Conservation (phyloP, 1,139 yeast genomes). For the Yamadazyma diospyri region DNA sequence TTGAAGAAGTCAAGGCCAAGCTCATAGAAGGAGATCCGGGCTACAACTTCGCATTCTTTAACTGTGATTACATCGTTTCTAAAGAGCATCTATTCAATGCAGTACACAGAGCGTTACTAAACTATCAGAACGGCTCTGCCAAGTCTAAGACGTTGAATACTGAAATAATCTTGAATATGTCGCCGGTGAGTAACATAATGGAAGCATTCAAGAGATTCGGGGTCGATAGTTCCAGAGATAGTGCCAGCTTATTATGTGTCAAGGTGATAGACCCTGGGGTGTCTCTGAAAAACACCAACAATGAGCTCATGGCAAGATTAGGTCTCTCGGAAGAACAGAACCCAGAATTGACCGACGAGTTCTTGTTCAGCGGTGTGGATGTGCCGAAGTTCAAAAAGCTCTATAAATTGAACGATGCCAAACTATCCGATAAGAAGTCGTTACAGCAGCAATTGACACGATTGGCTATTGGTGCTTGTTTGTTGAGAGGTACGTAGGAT, state of each 20-base stretch:
- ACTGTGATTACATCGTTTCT: conserved; percentile 35
- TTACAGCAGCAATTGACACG: conserved; percentile 27
- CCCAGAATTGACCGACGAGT: conserved; percentile 23
- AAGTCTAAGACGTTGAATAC: conserved; percentile 42
- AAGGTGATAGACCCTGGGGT: conserved; percentile 19
- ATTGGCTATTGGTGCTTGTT: conserved; percentile 38
- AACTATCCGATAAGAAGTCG: conserved; percentile 11
- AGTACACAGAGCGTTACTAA: conserved; percentile 33
- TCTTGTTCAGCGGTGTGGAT: conserved; percentile 22
- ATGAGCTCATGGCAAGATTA: conserved; percentile 18
- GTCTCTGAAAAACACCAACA: conserved; percentile 7
- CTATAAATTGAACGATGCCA: conserved; percentile 37
- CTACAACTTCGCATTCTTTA: conserved; percentile 41
- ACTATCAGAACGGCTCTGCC: conserved; percentile 24
- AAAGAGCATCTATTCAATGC: conserved; percentile 33
- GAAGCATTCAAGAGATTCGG: conserved; percentile 45
- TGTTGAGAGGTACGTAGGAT: conserved; percentile 32
- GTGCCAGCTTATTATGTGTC: conserved; percentile 25
- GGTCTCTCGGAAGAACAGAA: conserved; percentile 12
- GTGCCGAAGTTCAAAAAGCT: conserved; percentile 32
- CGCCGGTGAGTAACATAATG: conserved; percentile 42
- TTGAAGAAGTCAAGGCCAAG: conserved; percentile 25
- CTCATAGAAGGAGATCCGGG: conserved; percentile 29
- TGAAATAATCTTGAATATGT: conserved; percentile 39
- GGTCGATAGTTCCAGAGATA: conserved; percentile 24